Evolutionary conservation across 2,329 filamentous ascomycete species (phyloP), one percentile per base, ranked within the genome.

Genomic region (Saccharata proteae): DNA sequence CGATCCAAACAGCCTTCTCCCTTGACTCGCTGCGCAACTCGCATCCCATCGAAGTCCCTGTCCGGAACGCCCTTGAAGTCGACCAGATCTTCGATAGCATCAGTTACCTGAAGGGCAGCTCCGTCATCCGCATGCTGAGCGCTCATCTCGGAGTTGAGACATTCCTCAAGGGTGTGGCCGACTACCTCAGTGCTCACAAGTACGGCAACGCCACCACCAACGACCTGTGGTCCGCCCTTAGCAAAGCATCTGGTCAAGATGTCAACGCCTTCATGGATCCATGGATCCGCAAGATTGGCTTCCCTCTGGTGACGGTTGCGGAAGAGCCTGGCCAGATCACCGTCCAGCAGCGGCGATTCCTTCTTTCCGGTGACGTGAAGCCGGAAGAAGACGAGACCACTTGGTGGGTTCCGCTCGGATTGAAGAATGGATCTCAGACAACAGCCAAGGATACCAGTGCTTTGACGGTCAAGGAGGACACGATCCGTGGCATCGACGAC

Each of bases 71-170:
- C 17, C 71, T 96, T 8, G 90, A 96, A 45, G 84, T 96, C 42
- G 92, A 96, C 56, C 90, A 98, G 57, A 93, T 96, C 42, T 98
- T 98, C 50, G 90, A 98, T 54, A 74, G 79, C 53, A 96, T 98
- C 58, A 92, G 82, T 59, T 98, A 96, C 53, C 68, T 92, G 40
- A 96, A 98, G 64, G 90, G 90, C 20, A 93, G 84, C 61, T 93
- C 88, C 2, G 82, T 90, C 37, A 90, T 98, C 49, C 80, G 90
- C 49, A 98, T 98, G 90, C 62, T 98, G 46, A 88, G 84, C 44
- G 78, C 80, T 46, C 82, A 96, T 55, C 73, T 98, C 12, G 85
- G 85, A 10, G 77, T 80, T 31, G 76, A 93, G 47, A 80, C 74
- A 1, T 98, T 98, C 67, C 66, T 98, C 31, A 77, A 81, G 49